Evolutionary conservation across 345 rosid genomes (phyloP).

Genomic region (Rhizophora mangle): DNA sequence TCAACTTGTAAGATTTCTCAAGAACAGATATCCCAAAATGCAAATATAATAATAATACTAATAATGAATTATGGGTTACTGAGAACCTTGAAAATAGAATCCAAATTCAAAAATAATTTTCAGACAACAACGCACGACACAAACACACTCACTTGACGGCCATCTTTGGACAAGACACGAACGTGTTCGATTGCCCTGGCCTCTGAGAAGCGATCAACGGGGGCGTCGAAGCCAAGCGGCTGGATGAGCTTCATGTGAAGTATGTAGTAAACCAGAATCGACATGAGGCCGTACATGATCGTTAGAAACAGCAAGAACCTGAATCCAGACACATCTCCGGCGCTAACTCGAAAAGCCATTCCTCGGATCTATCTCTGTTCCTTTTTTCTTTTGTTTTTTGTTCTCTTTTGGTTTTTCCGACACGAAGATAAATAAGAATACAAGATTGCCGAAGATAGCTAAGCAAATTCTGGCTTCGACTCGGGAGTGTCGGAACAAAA

Average conservation of each 20-base stretch:
- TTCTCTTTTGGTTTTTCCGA: neutral
- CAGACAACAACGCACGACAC: neutral
- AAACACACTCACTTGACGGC: constrained; percentile 67
- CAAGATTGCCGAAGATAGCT: no score
- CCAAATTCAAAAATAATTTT: neutral
- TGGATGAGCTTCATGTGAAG: constrained; percentile 58
- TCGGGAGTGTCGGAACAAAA: no score
- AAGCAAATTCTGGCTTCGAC: no score
- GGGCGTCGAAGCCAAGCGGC: constrained; percentile 74
- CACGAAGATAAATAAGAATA: no score
- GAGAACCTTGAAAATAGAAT: no score
- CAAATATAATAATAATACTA: neutral
- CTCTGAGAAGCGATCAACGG: constrained; percentile 89
- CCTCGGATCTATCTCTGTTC: neutral
- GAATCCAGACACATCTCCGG: constrained; percentile 62
- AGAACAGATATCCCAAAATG: no score
- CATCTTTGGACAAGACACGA: constrained; percentile 62
- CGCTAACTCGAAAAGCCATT: constrained; percentile 53
- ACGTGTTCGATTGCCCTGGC: constrained; percentile 87
- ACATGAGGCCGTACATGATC: constrained; percentile 60
- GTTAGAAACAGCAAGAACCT: constrained; percentile 51
- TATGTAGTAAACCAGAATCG: constrained; percentile 49
- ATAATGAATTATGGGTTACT: neutral
- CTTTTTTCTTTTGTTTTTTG: no score
- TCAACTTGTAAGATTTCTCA: no score